phyloP scores from a whole-genome alignment of 495 filamentous ascomycete species.

The Talaromyces proteolyticus region DNA sequence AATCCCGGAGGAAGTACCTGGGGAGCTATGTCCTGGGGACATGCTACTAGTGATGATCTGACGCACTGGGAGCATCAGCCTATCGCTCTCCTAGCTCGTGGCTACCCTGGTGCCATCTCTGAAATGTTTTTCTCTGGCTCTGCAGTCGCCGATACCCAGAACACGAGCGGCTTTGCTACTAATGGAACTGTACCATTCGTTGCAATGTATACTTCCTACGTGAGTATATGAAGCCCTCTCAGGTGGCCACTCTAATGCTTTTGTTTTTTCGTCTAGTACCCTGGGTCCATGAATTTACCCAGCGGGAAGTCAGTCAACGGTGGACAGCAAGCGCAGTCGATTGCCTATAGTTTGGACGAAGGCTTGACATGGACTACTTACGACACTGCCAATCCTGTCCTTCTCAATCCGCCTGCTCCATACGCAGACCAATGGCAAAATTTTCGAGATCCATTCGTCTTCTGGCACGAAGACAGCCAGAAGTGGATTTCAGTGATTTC shows the following conservation, averaged over 20 bases:
- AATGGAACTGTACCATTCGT: slow-evolving; percentile 44
- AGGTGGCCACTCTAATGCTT: not conserved
- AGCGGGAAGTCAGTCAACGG: slow-evolving; percentile 21
- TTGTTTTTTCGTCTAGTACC: slow-evolving; percentile 9
- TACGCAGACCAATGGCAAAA: slow-evolving; percentile 22
- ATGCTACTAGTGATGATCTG: slow-evolving; percentile 32
- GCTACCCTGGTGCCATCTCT: slow-evolving; percentile 35
- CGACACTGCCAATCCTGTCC: slow-evolving; percentile 47
- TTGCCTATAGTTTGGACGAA: slow-evolving; percentile 51
- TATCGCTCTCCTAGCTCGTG: slow-evolving; percentile 27
- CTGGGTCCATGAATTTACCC: slow-evolving; percentile 12
- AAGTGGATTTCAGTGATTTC: slow-evolving; percentile 46
- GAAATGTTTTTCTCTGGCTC: slow-evolving; percentile 49
- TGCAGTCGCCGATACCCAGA: slow-evolving; percentile 46
- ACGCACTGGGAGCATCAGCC: slow-evolving; percentile 33
- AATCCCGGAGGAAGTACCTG: slow-evolving; percentile 26
- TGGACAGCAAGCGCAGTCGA: slow-evolving; percentile 43
- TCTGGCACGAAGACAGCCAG: slow-evolving; percentile 39
- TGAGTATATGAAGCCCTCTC: slow-evolving; percentile 5
- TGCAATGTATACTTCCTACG: slow-evolving; percentile 49
- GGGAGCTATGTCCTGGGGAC: slow-evolving; percentile 38
- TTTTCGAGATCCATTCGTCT: slow-evolving; percentile 55
- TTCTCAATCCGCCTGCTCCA: slow-evolving; percentile 31
- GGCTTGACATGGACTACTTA: slow-evolving; percentile 45
- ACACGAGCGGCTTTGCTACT: slow-evolving; percentile 52